These are phyloP conservation scores for Stenocarpella maydis DNA, from an alignment of 2,329 filamentous ascomycete genomes.

Conservation along the genomic window DNA sequence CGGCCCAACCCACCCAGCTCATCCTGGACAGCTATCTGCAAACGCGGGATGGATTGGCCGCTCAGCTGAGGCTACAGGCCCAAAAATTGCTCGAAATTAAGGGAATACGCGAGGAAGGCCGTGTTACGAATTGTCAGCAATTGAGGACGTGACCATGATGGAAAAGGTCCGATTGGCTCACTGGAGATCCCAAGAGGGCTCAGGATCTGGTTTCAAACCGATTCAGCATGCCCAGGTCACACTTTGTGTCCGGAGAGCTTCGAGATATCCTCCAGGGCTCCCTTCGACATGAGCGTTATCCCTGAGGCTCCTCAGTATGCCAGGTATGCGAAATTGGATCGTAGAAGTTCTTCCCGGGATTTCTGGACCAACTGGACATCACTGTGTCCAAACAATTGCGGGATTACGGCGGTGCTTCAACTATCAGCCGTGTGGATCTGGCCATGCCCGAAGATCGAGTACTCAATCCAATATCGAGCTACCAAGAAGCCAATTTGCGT, in stretches of 20 bases:
- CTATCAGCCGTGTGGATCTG: not conserved
- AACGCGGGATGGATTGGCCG: not conserved
- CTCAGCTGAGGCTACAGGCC: not conserved
- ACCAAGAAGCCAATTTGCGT: not conserved
- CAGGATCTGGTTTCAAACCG: not conserved
- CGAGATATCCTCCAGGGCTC: not conserved
- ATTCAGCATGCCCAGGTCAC: not conserved
- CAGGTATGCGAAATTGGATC: not conserved
- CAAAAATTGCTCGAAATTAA: not conserved
- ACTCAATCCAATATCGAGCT: not conserved
- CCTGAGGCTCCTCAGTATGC: not conserved
- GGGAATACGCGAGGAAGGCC: not conserved
- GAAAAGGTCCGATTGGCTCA: not conserved
- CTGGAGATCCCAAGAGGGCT: not conserved
- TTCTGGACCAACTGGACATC: not conserved
- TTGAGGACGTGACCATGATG: not conserved
- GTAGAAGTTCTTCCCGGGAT: not conserved
- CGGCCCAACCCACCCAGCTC: not conserved
- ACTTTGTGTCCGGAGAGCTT: not conserved
- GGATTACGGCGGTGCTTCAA: not conserved
- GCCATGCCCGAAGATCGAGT: not conserved
- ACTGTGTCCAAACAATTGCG: not conserved
- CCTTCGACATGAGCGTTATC: not conserved
- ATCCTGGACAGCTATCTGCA: not conserved
- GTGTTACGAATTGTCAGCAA: not conserved